Conservation (phyloP, 2,329 filamentous ascomycete species). For the Fusarium sp. region DNA sequence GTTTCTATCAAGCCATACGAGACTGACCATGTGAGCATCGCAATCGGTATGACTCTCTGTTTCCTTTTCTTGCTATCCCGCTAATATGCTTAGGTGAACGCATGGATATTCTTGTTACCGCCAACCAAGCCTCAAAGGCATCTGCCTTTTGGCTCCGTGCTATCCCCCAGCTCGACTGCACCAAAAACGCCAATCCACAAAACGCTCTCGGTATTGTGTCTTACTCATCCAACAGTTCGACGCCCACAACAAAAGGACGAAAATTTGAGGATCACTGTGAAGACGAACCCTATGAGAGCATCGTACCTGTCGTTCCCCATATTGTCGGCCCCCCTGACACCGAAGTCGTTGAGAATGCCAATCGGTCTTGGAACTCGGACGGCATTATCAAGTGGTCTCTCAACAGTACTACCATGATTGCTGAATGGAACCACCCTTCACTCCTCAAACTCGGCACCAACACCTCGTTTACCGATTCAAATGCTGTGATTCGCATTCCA, state of each 20-base stretch:
- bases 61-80: too few species aligned
- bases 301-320: slow-evolving; percentile 52
- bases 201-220: slow-evolving; percentile 63
- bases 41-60: slow-evolving; percentile 50
- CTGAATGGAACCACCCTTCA: slow-evolving; percentile 49
- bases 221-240: slow-evolving; percentile 48
- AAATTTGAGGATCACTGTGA: slow-evolving; percentile 45
- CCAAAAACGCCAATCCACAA: slow-evolving; percentile 52
- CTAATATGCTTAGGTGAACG: slow-evolving; percentile 54
- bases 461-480: slow-evolving; percentile 36
- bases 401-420: slow-evolving; percentile 49
- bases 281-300: slow-evolving; percentile 50
- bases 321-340: slow-evolving; percentile 47
- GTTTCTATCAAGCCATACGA: slow-evolving; percentile 68
- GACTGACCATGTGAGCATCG: slow-evolving; percentile 62
- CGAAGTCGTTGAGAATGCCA: slow-evolving; percentile 46
- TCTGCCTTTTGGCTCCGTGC: slow-evolving; percentile 63
- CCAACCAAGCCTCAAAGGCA: slow-evolving; percentile 50
- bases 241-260: slow-evolving; percentile 26
- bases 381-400: slow-evolving; percentile 61
- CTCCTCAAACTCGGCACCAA: slow-evolving; percentile 40
- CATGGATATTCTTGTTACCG: slow-evolving; percentile 60
- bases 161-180: slow-evolving; percentile 57
- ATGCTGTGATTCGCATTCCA: slow-evolving; percentile 47
- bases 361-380: slow-evolving; percentile 42